Conservation (phyloP, 2,329 filamentous ascomycete genomes). For the Rosellinia necatrix region DNA sequence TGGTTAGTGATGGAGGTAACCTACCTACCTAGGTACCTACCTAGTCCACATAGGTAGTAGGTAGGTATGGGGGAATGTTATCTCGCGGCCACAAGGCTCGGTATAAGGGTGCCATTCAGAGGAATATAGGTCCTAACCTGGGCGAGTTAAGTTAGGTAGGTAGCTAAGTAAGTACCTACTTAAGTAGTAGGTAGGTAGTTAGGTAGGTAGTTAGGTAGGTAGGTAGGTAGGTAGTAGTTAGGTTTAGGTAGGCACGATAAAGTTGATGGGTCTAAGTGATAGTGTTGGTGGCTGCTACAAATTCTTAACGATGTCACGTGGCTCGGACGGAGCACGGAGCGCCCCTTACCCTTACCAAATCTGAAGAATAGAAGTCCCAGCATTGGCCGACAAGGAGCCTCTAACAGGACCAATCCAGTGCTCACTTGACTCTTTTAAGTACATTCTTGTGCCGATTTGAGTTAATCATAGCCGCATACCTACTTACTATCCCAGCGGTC, state of each 20-base stretch:
- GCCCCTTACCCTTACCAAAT: conserved; percentile 14
- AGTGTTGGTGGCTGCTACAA: no score
- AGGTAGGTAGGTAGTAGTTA: not conserved
- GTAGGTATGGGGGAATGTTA: no score
- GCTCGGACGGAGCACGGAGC: conserved; percentile 14
- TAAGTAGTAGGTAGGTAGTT: not conserved
- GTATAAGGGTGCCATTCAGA: no score
- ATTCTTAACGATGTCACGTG: conserved; percentile 28
- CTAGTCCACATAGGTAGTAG: no score
- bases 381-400: conserved; percentile 12
- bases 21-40: no score
- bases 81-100: no score
- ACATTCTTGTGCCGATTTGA: conserved; percentile 11
- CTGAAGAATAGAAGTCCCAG: conserved; percentile 21
- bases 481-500: conserved; percentile 1
- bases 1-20: no score
- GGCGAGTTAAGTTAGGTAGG: not conserved
- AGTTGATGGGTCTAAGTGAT: not conserved
- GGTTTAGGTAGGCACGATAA: not conserved
- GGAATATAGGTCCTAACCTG: no score
- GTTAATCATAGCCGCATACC: conserved; percentile 2
- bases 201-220: not conserved
- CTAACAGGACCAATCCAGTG: no score
- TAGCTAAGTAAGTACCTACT: not conserved
- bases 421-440: conserved; percentile 1